Base-by-base conservation (phyloP, 306 rosid species). In the Acacia confusa region DNA sequence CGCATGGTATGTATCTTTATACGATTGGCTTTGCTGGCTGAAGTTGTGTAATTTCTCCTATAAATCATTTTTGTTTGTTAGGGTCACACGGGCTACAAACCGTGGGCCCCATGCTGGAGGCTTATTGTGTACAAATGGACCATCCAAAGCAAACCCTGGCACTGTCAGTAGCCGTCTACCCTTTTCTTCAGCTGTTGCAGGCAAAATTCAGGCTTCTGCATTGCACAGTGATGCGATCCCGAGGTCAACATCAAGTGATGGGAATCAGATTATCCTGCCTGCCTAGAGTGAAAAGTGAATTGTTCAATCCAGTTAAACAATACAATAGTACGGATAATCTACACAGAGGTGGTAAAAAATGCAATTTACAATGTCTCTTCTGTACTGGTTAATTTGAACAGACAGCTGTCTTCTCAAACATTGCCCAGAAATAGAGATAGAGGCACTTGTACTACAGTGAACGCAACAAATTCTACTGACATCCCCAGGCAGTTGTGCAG, bases 11-110 rank as follows among this genome's bases (percentile, higher is more conserved):
- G 58, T 68, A 22, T 22, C 77, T 77, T 77, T 65, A 52, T 76
- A 40, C 50, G 14, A 83, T 77, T 70, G 36, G 72, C 77, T 78
- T 45, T 78, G 60, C 69, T 74, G 36, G 64, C 70, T 77, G 16
- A 44, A 44, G 27, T 70, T 48, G 27, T 72, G 79, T 78, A 32
- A 67, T 70, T 41, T 41, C 53, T 40, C 74, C 6, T 27, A 12
- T 22, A 70, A 70, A 11, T 41, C 41, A 5, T 70, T 3, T 70
- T 22, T 70, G 65, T 70, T 4, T 88, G 75, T 58, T 82, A 94
- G 98, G 97, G 97, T 90, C 76, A 83, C 86, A 4, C 85, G 89
- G 44, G 88, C 94, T 79, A 80, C 97, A 40, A 84, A 77, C 83
- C 85, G 88, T 81, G 92, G 85, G 57, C 84, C 85, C 19, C 80